Base-by-base conservation (phyloP, 2,329 filamentous ascomycete genomes). In the Penicillium sp. region DNA sequence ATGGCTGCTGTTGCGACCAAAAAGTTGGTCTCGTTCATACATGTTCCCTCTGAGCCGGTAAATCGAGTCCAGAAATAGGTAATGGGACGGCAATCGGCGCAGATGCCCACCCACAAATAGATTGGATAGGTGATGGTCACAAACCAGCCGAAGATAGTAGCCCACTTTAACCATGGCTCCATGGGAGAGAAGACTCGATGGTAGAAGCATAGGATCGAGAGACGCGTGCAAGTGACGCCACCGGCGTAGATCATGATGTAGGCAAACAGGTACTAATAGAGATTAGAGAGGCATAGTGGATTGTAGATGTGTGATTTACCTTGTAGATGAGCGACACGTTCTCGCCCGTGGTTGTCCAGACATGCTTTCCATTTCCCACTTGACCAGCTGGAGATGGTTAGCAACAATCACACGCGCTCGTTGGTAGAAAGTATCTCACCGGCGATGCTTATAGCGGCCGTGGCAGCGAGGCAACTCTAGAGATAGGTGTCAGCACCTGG, bases 41-140 rank as follows among this genome's bases (percentile, higher is more conserved):
- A 43, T 8, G 22, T 30, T 3, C 42, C 45, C 12, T 30, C 23
- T 2, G 33, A 16, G 6, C 30, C 37, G 10, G 17, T 40, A 34
- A 42, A 51, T 14, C 43, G 40, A 2, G 40, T 47, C 49, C 49
- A 51, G 33, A 48, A 50, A 25, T 35, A 41, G 7, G 32, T 20
- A 3, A 41, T 6, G 1, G 49, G 49, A 11, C 25, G 28, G 22
- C 49, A 51, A 4, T 22, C 12, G 29, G 43, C 3, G 31, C 34
- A 39, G n/a, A 47, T 49, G 14, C 31, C 37, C 11, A 39, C 30
- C 39, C 38, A 45, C 5, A 49, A 13, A n/a, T 40, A 37, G 20
- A 44, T 36, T 2, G 41, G 41, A 25, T 50, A 46, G 0, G 30
- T 32, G 6, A 46, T 11, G 6, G 40, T 38, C 23, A 35, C 31